Base-by-base conservation (phyloP, 345 rosid species). In the Rubroshorea leprosula region DNA sequence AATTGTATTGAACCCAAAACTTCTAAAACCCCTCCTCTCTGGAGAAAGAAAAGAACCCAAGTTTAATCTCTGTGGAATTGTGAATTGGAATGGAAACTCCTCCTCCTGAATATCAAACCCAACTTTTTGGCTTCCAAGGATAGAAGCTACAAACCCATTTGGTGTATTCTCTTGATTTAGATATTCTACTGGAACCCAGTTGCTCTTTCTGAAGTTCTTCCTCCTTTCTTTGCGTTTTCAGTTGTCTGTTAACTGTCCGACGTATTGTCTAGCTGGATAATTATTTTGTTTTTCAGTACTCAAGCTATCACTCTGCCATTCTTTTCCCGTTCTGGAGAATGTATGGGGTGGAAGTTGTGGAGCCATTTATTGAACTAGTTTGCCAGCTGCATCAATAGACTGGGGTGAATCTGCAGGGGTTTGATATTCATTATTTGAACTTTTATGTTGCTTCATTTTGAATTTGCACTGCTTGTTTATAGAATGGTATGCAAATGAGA, bases 111-210 rank as follows among this genome's bases (percentile, higher is more conserved):
- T 21, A 67, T 41, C 68, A 74, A 61, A 59, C 65, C 51, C 71
- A 73, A 3, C 60, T 51, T 44, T n/a, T 35, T 61, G 25, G 13
- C 64, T 38, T 45, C 80, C 0, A 70, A 62, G 25, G 78, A 75
- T 0, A 67, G 54, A 62, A 74, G 84, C 10, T 75, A 52, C 47
- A 81, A 69, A 68, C 59, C 76, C 41, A 58, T 78, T 6, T 83
- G 90, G 93, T 82, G 96, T 35, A 27, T 68, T 59, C 70, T 83
- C 55, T 58, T 88, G 78, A 75, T 85, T 61, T 76, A 69, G 93
- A 90, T 88, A 29, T 8, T 73, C 54, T 23, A 43, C 31, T 23
- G 1, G 6, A 35, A 35, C 41, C 41, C 41, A 35, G 7, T 35
- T 35, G 41, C 41, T 4, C 12, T 35, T 35, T 35, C 12, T 35